A percentile compares a stretch with the other conserved stretches of the same genome.
Evolutionary conservation across 192 early-diverging fungal genomes (phyloP).

Genomic region (Rhizoclosmatium globosum): DNA sequence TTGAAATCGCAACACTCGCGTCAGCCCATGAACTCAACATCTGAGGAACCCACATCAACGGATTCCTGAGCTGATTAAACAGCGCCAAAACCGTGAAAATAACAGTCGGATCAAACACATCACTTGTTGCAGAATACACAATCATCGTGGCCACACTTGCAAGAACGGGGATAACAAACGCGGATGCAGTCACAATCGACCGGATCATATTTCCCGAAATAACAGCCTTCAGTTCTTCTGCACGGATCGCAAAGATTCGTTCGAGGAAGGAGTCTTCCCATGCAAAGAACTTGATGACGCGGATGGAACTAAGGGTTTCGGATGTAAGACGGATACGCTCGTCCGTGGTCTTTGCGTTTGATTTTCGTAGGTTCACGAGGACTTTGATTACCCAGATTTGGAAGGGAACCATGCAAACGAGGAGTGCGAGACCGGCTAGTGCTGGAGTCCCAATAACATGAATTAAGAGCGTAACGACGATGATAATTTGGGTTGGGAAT

Average conservation of each 20-base stretch:
- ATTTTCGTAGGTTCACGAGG: slow-evolving; percentile 27
- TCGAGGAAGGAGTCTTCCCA: slow-evolving; percentile 74
- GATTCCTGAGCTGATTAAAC: slow-evolving; percentile 54
- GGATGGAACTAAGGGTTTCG: slow-evolving; percentile 75
- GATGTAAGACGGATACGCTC: slow-evolving; percentile 45
- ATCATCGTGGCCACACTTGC: slow-evolving; percentile 49
- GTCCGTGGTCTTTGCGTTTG: slow-evolving; percentile 41
- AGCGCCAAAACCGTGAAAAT: slow-evolving; percentile 57
- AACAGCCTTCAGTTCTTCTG: slow-evolving; percentile 46
- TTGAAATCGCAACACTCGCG: slow-evolving; percentile 51
- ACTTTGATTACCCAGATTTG: slow-evolving; percentile 33
- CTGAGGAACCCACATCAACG: slow-evolving; percentile 60
- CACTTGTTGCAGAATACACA: slow-evolving; percentile 44
- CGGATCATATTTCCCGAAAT: slow-evolving; percentile 15
- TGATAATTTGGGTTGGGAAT: slow-evolving; percentile 18
- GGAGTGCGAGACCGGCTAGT: slow-evolving; percentile 37
- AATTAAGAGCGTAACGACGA: slow-evolving; percentile 25
- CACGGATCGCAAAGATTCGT: slow-evolving; percentile 66
- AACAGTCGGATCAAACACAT: slow-evolving; percentile 27
- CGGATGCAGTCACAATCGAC: slow-evolving; percentile 41
- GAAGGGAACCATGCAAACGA: slow-evolving; percentile 32
- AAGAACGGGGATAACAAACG: slow-evolving; percentile 59
- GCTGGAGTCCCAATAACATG: slow-evolving; percentile 32
- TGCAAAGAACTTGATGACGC: slow-evolving; percentile 80
- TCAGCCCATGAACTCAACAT: slow-evolving; percentile 56